Evolutionary conservation across 345 rosid genomes (phyloP).

Genomic region (Sisymbrium altissimum): DNA sequence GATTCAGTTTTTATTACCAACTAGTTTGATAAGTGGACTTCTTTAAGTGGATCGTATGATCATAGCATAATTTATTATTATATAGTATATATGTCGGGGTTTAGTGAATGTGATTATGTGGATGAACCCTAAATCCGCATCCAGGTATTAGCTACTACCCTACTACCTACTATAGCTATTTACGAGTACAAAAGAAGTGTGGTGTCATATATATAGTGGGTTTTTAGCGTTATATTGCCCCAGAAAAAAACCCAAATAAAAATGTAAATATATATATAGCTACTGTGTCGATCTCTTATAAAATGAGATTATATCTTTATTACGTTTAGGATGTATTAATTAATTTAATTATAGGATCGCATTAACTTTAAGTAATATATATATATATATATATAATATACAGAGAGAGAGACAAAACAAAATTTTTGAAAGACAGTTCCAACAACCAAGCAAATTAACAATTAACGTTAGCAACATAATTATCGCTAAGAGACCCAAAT

Average conservation of each 20-base stretch:
- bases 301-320: not conserved
- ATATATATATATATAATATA: too few species aligned
- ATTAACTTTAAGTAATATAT: not conserved
- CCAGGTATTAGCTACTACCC: not conserved
- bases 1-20: not conserved
- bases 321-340: not conserved
- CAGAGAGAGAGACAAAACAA: not conserved
- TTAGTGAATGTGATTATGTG: not conserved
- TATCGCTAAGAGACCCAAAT: not conserved
- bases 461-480: not conserved
- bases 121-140: slow-evolving; percentile 10
- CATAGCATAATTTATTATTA: not conserved
- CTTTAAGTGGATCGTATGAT: not conserved
- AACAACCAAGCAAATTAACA: slow-evolving; percentile 9
- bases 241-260: too few species aligned
- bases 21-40: slow-evolving; percentile 1
- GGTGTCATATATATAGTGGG: not conserved
- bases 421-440: not conserved
- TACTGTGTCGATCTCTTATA: not conserved
- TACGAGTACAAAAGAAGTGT: not conserved
- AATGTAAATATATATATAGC: not conserved
- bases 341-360: not conserved
- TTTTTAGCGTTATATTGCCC: not conserved
- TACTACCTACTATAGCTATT: not conserved
- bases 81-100: not conserved